Percentiles rank a stretch among this genome's conserved stretches.
Evolutionary conservation across 495 filamentous ascomycete genomes (phyloP).

Genomic region (Talaromyces borbonicus): DNA sequence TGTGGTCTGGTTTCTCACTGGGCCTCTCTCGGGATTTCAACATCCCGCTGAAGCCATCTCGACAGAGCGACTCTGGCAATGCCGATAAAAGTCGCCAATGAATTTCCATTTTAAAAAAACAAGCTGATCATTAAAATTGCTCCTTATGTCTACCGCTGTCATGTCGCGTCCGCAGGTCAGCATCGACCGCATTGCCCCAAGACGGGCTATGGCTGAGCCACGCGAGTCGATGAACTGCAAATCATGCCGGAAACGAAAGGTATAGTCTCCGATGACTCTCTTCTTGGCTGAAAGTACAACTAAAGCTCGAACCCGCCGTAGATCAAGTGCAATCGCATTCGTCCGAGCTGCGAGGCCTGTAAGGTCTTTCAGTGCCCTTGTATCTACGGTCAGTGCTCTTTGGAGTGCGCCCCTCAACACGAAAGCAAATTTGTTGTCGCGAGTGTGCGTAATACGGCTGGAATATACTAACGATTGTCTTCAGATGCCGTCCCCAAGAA

Average conservation of each 20-base stretch:
- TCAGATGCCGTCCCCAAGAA: slow-evolving; percentile 83
- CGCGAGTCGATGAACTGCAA: slow-evolving; percentile 93
- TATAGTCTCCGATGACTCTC: too few species aligned
- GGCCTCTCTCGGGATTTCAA: too few species aligned
- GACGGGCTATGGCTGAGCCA: slow-evolving; percentile 63
- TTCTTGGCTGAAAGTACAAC: too few species aligned
- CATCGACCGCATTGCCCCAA: slow-evolving; percentile 70
- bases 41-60: too few species aligned
- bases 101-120: neutral
- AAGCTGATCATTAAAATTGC: neutral
- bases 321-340: slow-evolving; percentile 85
- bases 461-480: neutral
- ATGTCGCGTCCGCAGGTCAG: slow-evolving; percentile 74
- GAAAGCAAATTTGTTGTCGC: too few species aligned
- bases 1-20: too few species aligned
- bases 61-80: too few species aligned
- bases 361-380: slow-evolving; percentile 83
- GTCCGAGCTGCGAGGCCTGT: slow-evolving; percentile 78
- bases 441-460: too few species aligned
- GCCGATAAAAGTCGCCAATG: too few species aligned
- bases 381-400: slow-evolving; percentile 65
- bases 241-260: slow-evolving; percentile 82
- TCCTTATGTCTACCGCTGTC: slow-evolving; percentile 9
- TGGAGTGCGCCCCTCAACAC: too few species aligned
- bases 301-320: too few species aligned